Base-by-base conservation (phyloP, 192 early-diverging fungal genomes). In the Gamsiella multidivaricata region DNA sequence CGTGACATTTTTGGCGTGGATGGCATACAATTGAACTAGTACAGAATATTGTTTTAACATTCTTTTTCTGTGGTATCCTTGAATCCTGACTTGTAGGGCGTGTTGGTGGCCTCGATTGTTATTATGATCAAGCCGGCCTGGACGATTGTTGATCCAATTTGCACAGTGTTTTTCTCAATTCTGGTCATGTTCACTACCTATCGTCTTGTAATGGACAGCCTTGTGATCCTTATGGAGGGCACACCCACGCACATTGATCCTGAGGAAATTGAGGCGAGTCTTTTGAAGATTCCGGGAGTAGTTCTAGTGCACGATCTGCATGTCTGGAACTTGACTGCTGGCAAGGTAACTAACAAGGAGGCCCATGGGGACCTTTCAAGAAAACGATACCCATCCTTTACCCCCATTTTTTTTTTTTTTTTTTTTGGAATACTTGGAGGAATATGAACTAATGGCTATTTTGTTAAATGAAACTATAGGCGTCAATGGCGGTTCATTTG, bases 101-200 rank as follows among this genome's bases (percentile, higher is more conserved):
- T 95, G 31, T 71, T 95, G 29, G 84, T 94, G 42, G 91, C 93
- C 0, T 87, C 93, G 5, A 82, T 91, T 17, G 81, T 94, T 34
- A 84, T 95, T 33, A 80, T 84, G 53, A 54, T 90, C 70, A 83
- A 90, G 39, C 91, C 91, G 8, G 52, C 66, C 34, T 79, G 76
- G 56, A 88, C 87, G 14, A 85, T 91, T 73, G 90, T 94, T 34
- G 93, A 95, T 70, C 94, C 94, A 2, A 73, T 94, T n/a, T 94
- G 92, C 80, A 94, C 93, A 9, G 90, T 94, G 61, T 32, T 93
- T 9, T 95, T 95, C 71, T 93, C 93, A 2, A 75, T 90, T n/a
- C 80, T 94, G 37, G 93, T 94, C 41, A 69, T 94, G 43, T 85
- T 83, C 23, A 93, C 93, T 1, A 94, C 94, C 12, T 86, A 90